Evolutionary conservation across 257 asterid species (phyloP), one percentile per base, ranked within the genome.

Genomic region (Nicotiana undulata): DNA sequence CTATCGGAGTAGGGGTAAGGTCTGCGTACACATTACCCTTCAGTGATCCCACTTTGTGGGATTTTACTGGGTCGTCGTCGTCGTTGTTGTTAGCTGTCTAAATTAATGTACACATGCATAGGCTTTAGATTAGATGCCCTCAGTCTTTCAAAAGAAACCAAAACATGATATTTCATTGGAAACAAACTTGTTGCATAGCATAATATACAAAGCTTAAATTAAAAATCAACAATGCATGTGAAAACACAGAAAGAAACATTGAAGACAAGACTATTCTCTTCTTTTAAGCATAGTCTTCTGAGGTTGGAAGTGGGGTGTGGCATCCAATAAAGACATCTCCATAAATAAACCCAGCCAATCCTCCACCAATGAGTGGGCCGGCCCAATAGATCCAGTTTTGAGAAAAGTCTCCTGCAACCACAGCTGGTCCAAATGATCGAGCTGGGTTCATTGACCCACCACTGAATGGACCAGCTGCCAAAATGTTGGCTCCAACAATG

Each of bases 401-500:
- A 0, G 89, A 82, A 70, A 92, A 88, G 81, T 91, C 88, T 13
- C 92, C 97, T 0, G 82, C 81, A 0, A 88, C 94, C 3, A 89
- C 93, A 0, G 97, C 92, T 0, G 95, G 97, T 56, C 97, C 97
- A 76, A 91, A 91, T 13, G 97, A 90, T 4, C 97, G 85, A n/a
- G 94, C 97, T 9, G 95, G 97, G 85, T 92, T 92, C 97, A 91
- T 91, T 5, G 97, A 91, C 60, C 97, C 97, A 44, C 94, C 97
- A 40, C 92, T 89, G 40, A 92, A 92, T 67, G 95, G 97, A 81
- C 94, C 97, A 10, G 96, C 97, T 1, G 96, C 94, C 52, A 91
- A 84, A 66, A 91, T 92, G 60, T 90, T 92, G 1, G 96, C 97
- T 0, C 97, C 97, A 0, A 92, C 97, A 1, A 92, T 86, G 85